Conservation (phyloP, 2,329 filamentous ascomycete species). For the Alternaria incomplexa region DNA sequence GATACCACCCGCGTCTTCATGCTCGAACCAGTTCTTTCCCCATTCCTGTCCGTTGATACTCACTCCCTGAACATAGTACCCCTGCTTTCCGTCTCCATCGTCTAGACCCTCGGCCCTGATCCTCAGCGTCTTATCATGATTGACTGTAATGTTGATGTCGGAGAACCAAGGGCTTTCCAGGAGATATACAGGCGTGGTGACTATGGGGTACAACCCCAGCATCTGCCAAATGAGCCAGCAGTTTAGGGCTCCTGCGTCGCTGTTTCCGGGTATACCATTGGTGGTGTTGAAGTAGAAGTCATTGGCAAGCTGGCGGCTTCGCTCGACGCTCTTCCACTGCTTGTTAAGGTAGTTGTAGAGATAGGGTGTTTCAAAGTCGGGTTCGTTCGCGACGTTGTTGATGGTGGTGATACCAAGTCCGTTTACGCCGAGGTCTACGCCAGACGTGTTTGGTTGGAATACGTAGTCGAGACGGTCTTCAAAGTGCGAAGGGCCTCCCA, state of each 20-base stretch:
- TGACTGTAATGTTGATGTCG: constrained; percentile 46
- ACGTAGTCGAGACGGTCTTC: constrained; percentile 51
- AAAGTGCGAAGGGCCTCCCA: constrained; percentile 50
- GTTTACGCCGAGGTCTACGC: constrained; percentile 45
- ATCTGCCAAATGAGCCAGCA: constrained; percentile 61
- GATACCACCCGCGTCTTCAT: constrained; percentile 52
- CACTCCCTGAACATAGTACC: constrained; percentile 61
- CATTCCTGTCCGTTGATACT: constrained; percentile 60
- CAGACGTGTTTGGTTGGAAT: constrained; percentile 48
- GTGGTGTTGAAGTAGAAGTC: constrained; percentile 50
- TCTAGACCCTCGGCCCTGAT: constrained; percentile 53
- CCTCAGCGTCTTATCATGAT: constrained; percentile 49
- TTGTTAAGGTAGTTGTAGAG: constrained; percentile 53
- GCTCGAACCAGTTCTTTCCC: constrained; percentile 63
- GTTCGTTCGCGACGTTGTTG: constrained; percentile 50
- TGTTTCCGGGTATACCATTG: constrained; percentile 55
- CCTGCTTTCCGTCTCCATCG: constrained; percentile 51
- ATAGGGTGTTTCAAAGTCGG: constrained; percentile 50
- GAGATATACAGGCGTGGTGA: constrained; percentile 57
- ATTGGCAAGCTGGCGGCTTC: constrained; percentile 44
- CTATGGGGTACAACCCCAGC: constrained; percentile 57
- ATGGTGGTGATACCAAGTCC: constrained; percentile 46
- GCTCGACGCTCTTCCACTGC: constrained; percentile 45
- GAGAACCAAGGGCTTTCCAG: constrained; percentile 55
- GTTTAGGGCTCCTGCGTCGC: constrained; percentile 56